Evolutionary conservation across 2,329 filamentous ascomycete genomes (phyloP), one percentile per base, ranked within the genome.

Genomic region (Nemania serpens): DNA sequence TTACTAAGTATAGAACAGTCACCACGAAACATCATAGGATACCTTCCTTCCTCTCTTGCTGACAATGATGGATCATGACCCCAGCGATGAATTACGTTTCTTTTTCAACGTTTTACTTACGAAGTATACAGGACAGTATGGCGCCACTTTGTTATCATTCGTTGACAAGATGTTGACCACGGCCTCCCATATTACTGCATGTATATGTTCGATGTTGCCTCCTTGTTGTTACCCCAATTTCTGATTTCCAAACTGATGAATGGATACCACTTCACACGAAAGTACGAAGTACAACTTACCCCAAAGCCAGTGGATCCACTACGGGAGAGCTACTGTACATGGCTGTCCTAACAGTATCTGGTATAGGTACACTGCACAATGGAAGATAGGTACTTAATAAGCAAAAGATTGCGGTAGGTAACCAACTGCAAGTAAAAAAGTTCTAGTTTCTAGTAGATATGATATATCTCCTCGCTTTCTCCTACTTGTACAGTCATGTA

Each of bases 11-110:
- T 29, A 29, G 25, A 29, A 29, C 7, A 29, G 3, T 29, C 25
- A 29, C 25, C 25, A 29, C 25, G 7, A 29, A 29, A 29, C 4
- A 29, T 29, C 36, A 13, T 9, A 39, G 36, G 36, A 39, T 12
- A 39, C 34, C 34, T 12, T 12, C 34, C 34, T 12, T 36, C 18
- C 13, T 25, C 33, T 34, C n/a, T n/a, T n/a, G 51, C 51, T 55
- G 46, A 50, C 47, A 20, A 51, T 15, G 46, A 52, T 34, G 42
- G 50, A 55, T 50, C 58, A 47, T 41, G 33, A 41, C 52, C 58
- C 47, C 22, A 43, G 51, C 41, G 25, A 33, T n/a, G 34, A 46
- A 52, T 56, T 60, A 55, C 58, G 46, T 56, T 50, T 5, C 11
- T 39, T 13, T 55, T 37, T 43, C 36, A 47, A 55, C 33, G 34